These are phyloP conservation scores for Roridomyces roridus DNA, from an alignment of 768 basidiomycete genomes.

Conservation along the genomic window DNA sequence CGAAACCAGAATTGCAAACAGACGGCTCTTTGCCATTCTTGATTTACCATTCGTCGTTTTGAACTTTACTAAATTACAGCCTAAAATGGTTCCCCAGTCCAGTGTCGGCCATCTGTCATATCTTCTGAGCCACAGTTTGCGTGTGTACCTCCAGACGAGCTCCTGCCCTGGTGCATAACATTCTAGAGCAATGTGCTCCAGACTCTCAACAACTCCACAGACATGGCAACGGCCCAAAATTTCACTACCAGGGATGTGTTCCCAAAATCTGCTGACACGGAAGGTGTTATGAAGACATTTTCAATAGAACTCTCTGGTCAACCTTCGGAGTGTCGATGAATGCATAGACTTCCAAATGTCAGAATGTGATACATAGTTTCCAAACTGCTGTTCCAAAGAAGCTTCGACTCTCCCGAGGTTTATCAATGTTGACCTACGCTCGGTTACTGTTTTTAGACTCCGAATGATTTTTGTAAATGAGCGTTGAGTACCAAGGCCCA, in stretches of 20 bases:
- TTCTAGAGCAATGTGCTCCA: slow-evolving; percentile 23
- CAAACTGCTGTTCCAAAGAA: not conserved
- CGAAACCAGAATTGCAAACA: too few relatives aligned
- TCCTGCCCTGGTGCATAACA: not conserved
- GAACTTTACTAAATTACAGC: not conserved
- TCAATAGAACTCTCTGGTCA: slow-evolving; percentile 14
- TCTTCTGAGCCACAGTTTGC: not conserved
- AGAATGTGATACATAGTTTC: not conserved
- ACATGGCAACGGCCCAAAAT: not conserved
- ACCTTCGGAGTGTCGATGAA: not conserved
- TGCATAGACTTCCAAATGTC: slow-evolving; percentile 2
- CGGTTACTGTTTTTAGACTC: not conserved
- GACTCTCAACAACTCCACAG: slow-evolving; percentile 4
- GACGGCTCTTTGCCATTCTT: too few relatives aligned
- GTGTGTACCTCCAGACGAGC: not conserved
- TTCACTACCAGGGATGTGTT: slow-evolving; percentile 5
- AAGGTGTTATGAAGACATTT: slow-evolving; percentile 14
- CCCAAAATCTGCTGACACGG: slow-evolving; percentile 26
- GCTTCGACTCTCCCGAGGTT: not conserved
- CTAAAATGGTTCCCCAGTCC: not conserved
- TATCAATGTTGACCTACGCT: not conserved
- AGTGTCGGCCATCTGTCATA: not conserved
- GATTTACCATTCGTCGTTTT: too few relatives aligned
- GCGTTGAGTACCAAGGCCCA: not conserved
- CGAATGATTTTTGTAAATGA: slow-evolving; percentile 3